phyloP scores from a whole-genome alignment of 352 stramenopile genomes.

The Peronospora belbahrii region DNA sequence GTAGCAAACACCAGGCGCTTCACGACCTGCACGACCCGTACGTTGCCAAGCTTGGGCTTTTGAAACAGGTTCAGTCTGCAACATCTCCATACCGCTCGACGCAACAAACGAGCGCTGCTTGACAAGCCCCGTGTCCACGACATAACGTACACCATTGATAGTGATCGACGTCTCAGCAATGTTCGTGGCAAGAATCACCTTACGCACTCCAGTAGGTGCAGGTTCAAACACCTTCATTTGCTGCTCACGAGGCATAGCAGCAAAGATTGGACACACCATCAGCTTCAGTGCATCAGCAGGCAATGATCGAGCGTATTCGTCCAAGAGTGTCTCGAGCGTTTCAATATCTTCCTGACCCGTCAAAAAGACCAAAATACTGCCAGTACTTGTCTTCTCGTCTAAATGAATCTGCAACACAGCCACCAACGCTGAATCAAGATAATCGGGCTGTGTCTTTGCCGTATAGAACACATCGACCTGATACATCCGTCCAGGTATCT shows the following conservation, averaged over 20 bases:
- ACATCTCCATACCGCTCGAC: constrained; percentile 82
- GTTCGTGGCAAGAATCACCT: constrained; percentile 94
- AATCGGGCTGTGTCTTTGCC: constrained; percentile 79
- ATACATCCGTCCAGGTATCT: constrained; percentile 85
- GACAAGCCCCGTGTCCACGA: constrained; percentile 81
- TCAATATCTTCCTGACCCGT: constrained; percentile 96
- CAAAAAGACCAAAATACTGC: constrained; percentile 92
- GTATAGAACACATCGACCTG: constrained; percentile 89
- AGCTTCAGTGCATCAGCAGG: constrained; percentile 65
- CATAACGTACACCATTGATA: constrained; percentile 93
- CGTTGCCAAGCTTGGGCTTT: constrained; percentile 89
- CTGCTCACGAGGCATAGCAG: constrained; percentile 89
- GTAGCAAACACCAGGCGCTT: constrained; percentile 75
- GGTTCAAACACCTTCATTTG: constrained; percentile 93
- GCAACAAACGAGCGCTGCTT: constrained; percentile 87
- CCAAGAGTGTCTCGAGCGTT: constrained; percentile 72
- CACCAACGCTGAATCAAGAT: constrained; percentile 84
- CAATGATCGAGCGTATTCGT: constrained; percentile 75
- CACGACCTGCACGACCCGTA: constrained; percentile 80
- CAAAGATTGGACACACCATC: constrained; percentile 93
- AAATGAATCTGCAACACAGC: constrained; percentile 88
- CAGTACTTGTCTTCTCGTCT: constrained; percentile 58
- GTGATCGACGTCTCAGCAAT: constrained; percentile 98
- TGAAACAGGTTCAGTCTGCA: constrained; percentile 81
- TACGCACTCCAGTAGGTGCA: constrained; percentile 67